Evolutionary conservation across 2,329 filamentous ascomycete species (phyloP).

Genomic region (Colletotrichum shisoi): DNA sequence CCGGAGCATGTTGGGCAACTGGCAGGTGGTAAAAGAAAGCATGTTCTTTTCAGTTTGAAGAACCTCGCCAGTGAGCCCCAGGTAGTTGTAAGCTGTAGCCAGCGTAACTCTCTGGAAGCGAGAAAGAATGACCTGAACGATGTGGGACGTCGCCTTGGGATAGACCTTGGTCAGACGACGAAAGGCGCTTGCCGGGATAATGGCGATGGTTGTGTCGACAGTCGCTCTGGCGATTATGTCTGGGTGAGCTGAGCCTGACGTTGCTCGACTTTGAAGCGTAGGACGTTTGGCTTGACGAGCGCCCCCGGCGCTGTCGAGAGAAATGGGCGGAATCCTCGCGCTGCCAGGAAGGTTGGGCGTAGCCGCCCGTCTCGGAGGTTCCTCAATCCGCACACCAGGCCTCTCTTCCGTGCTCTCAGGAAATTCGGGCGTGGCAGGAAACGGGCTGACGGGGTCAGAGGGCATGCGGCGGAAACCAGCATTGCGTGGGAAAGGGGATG

Average conservation of each 20-base stretch:
- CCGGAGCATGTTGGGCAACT: slow-evolving; percentile 88
- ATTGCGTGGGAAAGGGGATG: slow-evolving; percentile 33
- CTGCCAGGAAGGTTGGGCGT: slow-evolving; percentile 25
- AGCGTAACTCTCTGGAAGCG: slow-evolving; percentile 93
- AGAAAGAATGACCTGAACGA: slow-evolving; percentile 96
- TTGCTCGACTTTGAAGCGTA: slow-evolving; percentile 52
- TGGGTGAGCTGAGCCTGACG: slow-evolving; percentile 83
- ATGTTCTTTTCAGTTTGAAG: slow-evolving; percentile 91
- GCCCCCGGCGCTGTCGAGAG: slow-evolving; percentile 54
- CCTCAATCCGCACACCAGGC: slow-evolving; percentile 24
- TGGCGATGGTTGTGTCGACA: slow-evolving; percentile 96
- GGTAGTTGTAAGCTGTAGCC: slow-evolving; percentile 91
- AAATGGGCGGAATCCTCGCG: slow-evolving; percentile 75
- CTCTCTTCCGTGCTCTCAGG: slow-evolving; percentile 22
- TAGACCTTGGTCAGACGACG: slow-evolving; percentile 91
- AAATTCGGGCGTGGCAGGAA: slow-evolving; percentile 28
- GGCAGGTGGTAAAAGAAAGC: slow-evolving; percentile 89
- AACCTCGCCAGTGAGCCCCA: slow-evolving; percentile 90
- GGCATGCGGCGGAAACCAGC: slow-evolving; percentile 33
- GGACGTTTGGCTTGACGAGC: slow-evolving; percentile 48
- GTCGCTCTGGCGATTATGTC: slow-evolving; percentile 97
- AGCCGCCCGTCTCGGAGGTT: slow-evolving; percentile 25
- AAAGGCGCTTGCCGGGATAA: slow-evolving; percentile 96
- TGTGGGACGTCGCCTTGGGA: slow-evolving; percentile 94
- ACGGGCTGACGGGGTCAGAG: slow-evolving; percentile 38